A percentile compares a stretch with the other conserved stretches of the same genome.
phyloP scores from a whole-genome alignment of 148 eudicot genomes.

The Arctostaphylos glauca region DNA sequence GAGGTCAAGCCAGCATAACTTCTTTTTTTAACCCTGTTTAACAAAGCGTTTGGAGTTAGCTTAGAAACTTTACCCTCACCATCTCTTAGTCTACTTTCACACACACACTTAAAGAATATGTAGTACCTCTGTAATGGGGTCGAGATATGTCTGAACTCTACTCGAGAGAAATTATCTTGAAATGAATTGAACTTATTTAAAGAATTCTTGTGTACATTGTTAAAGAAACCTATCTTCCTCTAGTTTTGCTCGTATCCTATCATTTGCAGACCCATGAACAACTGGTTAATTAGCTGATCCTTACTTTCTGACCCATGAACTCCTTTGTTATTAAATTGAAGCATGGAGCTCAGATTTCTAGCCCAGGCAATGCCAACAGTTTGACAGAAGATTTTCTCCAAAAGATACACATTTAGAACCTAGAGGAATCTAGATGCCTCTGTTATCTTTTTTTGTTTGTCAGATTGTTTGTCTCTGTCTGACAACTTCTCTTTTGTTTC shows the following conservation, averaged over 20 bases:
- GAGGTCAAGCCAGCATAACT: background rate
- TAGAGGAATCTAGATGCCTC: background rate
- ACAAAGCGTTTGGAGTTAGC: background rate
- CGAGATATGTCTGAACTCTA: background rate
- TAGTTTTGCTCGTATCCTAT: background rate
- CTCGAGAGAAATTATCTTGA: background rate
- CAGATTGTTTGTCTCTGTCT: constrained; percentile 2
- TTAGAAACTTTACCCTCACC: background rate
- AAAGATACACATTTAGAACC: background rate
- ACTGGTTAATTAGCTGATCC: background rate
- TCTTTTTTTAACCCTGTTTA: background rate
- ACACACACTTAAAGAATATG: background rate
- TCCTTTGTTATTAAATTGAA: background rate
- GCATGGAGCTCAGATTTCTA: background rate
- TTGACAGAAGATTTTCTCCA: background rate
- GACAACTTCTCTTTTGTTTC: background rate
- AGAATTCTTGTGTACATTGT: background rate
- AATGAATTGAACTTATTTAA: background rate
- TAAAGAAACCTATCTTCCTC: background rate
- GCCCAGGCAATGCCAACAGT: background rate
- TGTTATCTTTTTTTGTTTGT: constrained; percentile 4
- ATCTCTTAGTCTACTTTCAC: background rate
- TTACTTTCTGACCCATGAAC: background rate
- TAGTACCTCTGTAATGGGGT: background rate
- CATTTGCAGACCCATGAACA: constrained; percentile 3